Evolutionary conservation across 139 green algal species (phyloP).

Genomic region (Picochlorum sp.): DNA sequence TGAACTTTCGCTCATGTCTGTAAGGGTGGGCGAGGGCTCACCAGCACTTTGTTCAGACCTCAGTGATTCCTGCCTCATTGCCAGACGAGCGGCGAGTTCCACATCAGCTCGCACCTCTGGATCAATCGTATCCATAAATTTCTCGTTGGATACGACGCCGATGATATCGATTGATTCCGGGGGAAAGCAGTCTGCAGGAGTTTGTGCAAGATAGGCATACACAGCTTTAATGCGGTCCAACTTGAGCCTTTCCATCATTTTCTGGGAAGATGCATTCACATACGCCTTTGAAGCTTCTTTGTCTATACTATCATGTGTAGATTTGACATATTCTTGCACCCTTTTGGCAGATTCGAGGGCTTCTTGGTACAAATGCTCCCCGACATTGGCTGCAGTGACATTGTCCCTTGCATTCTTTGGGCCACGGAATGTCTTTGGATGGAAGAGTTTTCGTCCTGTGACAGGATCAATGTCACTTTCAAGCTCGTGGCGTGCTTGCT

Average conservation of each 20-base stretch:
- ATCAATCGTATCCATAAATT: conserved; percentile 52
- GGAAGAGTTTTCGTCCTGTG: conserved; percentile 55
- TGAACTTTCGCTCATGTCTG: not conserved
- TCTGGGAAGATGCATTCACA: conserved; percentile 20
- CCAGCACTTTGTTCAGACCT: not conserved
- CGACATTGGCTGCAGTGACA: conserved; percentile 22
- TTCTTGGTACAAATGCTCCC: conserved; percentile 62
- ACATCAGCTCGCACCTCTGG: conserved; percentile 51
- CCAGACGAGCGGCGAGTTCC: conserved; percentile 38
- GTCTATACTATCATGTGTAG: conserved; percentile 13
- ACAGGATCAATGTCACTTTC: conserved; percentile 42
- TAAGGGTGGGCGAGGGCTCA: conserved; percentile 9
- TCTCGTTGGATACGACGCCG: conserved; percentile 41
- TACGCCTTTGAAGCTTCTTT: conserved; percentile 13
- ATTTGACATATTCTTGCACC: conserved; percentile 19
- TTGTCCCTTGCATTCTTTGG: conserved; percentile 10
- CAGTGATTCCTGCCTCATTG: not conserved
- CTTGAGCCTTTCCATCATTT: conserved; percentile 54
- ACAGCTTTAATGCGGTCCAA: conserved; percentile 65
- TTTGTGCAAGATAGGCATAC: conserved; percentile 60
- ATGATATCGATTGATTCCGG: conserved; percentile 36
- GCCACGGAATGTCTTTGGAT: conserved; percentile 47
- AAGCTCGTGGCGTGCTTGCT: conserved; percentile 28
- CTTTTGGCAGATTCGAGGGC: conserved; percentile 32
- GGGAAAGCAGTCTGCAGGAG: conserved; percentile 8